phyloP scores from a whole-genome alignment of 148 eudicot genomes.

The Rheum nobile region DNA sequence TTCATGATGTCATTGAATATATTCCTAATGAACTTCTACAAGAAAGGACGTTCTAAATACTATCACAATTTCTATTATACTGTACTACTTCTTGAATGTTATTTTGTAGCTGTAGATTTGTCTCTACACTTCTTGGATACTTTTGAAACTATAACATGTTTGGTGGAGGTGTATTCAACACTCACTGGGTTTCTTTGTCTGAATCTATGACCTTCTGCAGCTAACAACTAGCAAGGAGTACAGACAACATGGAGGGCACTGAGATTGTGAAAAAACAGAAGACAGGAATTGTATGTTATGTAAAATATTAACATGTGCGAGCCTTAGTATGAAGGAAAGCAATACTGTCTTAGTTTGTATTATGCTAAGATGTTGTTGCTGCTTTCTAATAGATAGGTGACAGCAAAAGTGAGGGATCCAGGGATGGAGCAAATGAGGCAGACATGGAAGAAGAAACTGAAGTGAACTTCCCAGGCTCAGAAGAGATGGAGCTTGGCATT shows the following conservation, averaged over 20 bases:
- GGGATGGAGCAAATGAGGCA: constrained; percentile 28
- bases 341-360: background rate
- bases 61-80: background rate
- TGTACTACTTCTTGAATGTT: background rate
- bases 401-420: constrained; percentile 17
- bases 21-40: background rate
- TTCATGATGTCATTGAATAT: background rate
- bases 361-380: background rate
- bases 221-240: background rate
- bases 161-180: background rate
- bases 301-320: background rate
- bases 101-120: background rate
- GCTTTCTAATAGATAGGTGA: constrained; percentile 37
- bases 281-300: background rate
- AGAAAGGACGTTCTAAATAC: background rate
- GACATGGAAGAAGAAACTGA: constrained; percentile 48
- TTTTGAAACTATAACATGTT: background rate
- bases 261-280: constrained; percentile 1
- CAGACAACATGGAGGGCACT: background rate
- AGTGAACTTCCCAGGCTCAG: constrained; percentile 38
- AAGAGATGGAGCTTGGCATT: constrained; percentile 69
- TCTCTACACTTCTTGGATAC: background rate
- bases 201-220: background rate
- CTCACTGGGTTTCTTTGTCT: background rate
- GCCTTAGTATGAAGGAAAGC: background rate